Evolutionary conservation across 2,329 filamentous ascomycete genomes (phyloP).

Genomic region (Fusarium floridanum): DNA sequence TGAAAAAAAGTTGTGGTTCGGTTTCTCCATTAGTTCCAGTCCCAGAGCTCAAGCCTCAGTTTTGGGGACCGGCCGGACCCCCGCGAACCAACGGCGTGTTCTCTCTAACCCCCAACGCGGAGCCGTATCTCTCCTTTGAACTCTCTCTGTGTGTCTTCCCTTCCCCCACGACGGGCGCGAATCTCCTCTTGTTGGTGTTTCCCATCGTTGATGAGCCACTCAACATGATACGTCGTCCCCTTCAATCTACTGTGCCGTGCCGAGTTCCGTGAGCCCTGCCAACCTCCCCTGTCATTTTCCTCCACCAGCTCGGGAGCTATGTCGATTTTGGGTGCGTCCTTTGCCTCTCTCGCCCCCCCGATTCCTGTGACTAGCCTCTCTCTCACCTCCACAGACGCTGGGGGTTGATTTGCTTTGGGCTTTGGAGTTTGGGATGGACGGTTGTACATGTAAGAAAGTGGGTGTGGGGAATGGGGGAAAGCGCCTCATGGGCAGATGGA

Average conservation of each 20-base stretch:
- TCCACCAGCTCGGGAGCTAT: conserved; percentile 37
- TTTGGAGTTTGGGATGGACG: conserved; percentile 1
- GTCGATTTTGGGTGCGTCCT: conserved; percentile 29
- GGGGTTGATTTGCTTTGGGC: conserved; percentile 12
- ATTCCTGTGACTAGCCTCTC: not conserved
- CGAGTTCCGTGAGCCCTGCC: conserved; percentile 38
- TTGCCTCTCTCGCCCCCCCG: conserved; percentile 8
- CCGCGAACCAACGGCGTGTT: conserved; percentile 17
- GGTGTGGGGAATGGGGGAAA: conserved; percentile 36
- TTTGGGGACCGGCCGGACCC: conserved; percentile 4
- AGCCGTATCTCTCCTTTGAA: not conserved
- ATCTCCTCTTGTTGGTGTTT: conserved; percentile 6
- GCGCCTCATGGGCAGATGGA: no score
- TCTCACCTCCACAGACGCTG: conserved; percentile 6
- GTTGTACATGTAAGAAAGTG: not conserved
- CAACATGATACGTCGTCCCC: not conserved
- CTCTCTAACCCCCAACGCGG: conserved; percentile 31
- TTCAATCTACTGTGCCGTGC: conserved; percentile 33
- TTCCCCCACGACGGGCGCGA: conserved; percentile 23
- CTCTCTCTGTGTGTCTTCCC: not conserved
- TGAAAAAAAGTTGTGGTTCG: not conserved
- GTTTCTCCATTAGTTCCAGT: conserved; percentile 6
- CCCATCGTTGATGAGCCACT: not conserved
- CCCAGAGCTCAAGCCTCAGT: not conserved
- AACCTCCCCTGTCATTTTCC: conserved; percentile 18